Evolutionary conservation across 108 stramenopile species (phyloP).

Genomic region (Cyclotella atomus): DNA sequence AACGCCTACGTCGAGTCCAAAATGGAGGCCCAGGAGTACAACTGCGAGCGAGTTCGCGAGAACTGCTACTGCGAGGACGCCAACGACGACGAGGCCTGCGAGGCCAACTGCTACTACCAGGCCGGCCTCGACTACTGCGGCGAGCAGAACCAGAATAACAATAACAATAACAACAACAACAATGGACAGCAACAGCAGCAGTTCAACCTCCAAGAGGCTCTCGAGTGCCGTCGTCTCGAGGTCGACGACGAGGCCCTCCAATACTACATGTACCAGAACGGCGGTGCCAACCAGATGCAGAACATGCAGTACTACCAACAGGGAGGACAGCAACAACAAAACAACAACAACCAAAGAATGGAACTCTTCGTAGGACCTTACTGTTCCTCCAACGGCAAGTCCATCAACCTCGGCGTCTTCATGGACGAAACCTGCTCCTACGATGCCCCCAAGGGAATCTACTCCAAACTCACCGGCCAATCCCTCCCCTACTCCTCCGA

Average conservation of each 20-base stretch:
- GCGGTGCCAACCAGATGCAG: slow-evolving; percentile 49
- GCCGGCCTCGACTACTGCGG: slow-evolving; percentile 58
- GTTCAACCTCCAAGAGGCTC: slow-evolving; percentile 32
- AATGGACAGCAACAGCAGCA: slow-evolving; percentile 13
- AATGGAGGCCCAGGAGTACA: slow-evolving; percentile 53
- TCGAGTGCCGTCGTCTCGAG: slow-evolving; percentile 37
- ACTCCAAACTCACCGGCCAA: slow-evolving; percentile 58
- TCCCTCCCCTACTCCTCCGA: slow-evolving; percentile 64
- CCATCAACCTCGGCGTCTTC: slow-evolving; percentile 78
- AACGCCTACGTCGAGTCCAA: slow-evolving; percentile 60
- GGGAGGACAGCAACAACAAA: background rate
- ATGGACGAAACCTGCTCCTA: slow-evolving; percentile 72
- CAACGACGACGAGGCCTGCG: slow-evolving; percentile 55
- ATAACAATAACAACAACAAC: slow-evolving; percentile 35
- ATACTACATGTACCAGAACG: slow-evolving; percentile 27
- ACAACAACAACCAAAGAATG: slow-evolving; percentile 13
- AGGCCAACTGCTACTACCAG: slow-evolving; percentile 31
- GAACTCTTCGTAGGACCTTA: slow-evolving; percentile 76
- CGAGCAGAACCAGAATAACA: slow-evolving; percentile 60
- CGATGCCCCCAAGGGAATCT: slow-evolving; percentile 56
- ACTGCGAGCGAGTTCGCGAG: slow-evolving; percentile 72
- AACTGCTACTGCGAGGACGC: slow-evolving; percentile 80
- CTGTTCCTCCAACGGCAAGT: slow-evolving; percentile 71
- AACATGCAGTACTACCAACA: slow-evolving; percentile 31
- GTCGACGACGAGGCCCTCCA: slow-evolving; percentile 26